Evolutionary conservation across 805 yeast species (phyloP).

Genomic region (Candida silvicultrix): DNA sequence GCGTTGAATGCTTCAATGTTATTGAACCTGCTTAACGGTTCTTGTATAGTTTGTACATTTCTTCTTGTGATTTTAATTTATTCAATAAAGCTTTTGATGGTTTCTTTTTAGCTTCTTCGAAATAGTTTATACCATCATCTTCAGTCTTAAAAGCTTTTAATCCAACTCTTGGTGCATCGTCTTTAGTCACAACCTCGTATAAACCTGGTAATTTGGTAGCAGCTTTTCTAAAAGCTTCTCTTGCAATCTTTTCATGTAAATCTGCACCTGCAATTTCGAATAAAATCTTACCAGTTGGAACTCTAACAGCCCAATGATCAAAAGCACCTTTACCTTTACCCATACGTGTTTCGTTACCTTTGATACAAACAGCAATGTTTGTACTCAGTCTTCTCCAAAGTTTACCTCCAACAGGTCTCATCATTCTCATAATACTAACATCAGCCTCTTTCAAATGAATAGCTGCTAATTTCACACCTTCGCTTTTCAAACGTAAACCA

Average conservation of each 20-base stretch:
- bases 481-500: conserved; percentile 84
- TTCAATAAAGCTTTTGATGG: conserved; percentile 66
- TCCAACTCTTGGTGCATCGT: conserved; percentile 67
- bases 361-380: conserved; percentile 84
- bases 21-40: conserved; percentile 48
- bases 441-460: conserved; percentile 90
- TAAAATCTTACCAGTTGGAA: conserved; percentile 89
- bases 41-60: conserved; percentile 52
- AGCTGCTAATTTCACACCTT: conserved; percentile 81
- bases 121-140: conserved; percentile 44
- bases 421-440: conserved; percentile 72
- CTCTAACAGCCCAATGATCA: conserved; percentile 95
- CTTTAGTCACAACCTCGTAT: conserved; percentile 72
- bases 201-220: conserved; percentile 89
- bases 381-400: conserved; percentile 78
- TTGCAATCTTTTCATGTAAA: conserved; percentile 84
- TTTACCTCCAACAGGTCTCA: conserved; percentile 71
- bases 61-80: conserved; percentile 40
- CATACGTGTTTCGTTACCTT: conserved; percentile 99
- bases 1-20: no score
- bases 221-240: conserved; percentile 86
- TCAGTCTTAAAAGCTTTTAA: conserved; percentile 43
- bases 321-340: conserved; percentile 99
- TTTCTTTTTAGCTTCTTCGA: conserved; percentile 43
- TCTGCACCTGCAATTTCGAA: conserved; percentile 74